Base-by-base conservation (phyloP, 805 yeast species). In the Zygosaccharomyces bailii region DNA sequence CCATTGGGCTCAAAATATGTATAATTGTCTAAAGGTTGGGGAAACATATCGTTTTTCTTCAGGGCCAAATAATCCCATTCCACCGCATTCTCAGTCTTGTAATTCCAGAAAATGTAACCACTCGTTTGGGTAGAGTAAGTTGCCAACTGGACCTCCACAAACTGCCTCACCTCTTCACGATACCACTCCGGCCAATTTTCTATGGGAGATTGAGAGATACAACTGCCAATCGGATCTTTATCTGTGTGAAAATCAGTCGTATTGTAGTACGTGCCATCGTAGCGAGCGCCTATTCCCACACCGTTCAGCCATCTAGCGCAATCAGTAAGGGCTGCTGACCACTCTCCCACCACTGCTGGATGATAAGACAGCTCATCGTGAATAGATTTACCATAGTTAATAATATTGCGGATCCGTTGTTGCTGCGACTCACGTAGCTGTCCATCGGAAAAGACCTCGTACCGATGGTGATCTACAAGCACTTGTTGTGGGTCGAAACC, bases 401-500 rank as follows among this genome's bases (percentile, higher is more conserved):
- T 67, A 50, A 59, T 64, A 25, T 36, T 36, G 14, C 25, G 40
- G 58, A 58, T 65, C 59, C 75, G 56, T 48, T 64, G 50, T 44
- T 47, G 44, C 56, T 63, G 59, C 49, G 72, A 41, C 46, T 65
- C 73, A 40, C 68, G 56, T 44, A 88, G 73, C 66, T 86, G 86
- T 19, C 70, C 79, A 31, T 72, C 73, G 11, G 81, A 72, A 64
- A 91, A 90, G 16, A 88, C 91, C 69, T 89, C 95, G 67, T 90
- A 90, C 63, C 84, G 87, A 67, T 90, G 96, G 68, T 87, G 96
- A 63, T 90, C 96, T 40, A 89, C 71, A 23, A 86, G 74, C 38
- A 86, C 82, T 55, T 80, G 77, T 14, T 69, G 59, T 73, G 80
- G 76, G 61, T 68, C 70, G 49, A 70, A 71, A 17, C 66, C 54